Conservation (phyloP, 2,329 filamentous ascomycete genomes). For the Lachnellula cervina region DNA sequence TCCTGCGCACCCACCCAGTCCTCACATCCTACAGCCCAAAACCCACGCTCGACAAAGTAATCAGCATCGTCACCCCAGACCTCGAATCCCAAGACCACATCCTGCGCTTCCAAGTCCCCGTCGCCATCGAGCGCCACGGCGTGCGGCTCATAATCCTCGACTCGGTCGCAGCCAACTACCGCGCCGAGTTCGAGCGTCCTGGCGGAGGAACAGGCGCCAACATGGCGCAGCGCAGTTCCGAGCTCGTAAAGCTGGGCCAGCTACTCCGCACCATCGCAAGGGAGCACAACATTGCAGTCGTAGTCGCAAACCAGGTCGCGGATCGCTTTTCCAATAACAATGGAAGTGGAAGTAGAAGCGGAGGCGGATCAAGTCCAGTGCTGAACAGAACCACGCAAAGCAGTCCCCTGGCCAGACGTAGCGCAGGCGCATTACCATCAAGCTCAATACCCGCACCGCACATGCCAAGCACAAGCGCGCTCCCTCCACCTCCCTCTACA, state of each 20-base stretch:
- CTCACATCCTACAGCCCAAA: slow-evolving; percentile 41
- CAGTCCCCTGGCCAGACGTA: slow-evolving; percentile 23
- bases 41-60: slow-evolving; percentile 70
- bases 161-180: slow-evolving; percentile 91
- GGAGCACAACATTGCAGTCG: slow-evolving; percentile 71
- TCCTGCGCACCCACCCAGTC: slow-evolving; percentile 62
- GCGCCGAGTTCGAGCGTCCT: slow-evolving; percentile 74
- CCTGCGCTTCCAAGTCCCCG: slow-evolving; percentile 83
- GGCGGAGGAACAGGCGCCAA: slow-evolving; percentile 42
- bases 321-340: slow-evolving; percentile 61
- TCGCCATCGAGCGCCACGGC: slow-evolving; percentile 69
- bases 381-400: slow-evolving; percentile 17
- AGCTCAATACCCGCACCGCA: slow-evolving; percentile 21
- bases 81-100: slow-evolving; percentile 96
- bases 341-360: slow-evolving; percentile 1
- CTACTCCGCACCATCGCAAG: slow-evolving; percentile 72
- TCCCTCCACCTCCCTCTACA: not conserved
- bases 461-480: slow-evolving; percentile 19
- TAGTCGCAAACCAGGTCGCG: slow-evolving; percentile 92
- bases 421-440: slow-evolving; percentile 17
- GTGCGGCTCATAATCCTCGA: slow-evolving; percentile 83
- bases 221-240: slow-evolving; percentile 70
- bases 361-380: slow-evolving; percentile 12
- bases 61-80: slow-evolving; percentile 79
- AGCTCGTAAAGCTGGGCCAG: slow-evolving; percentile 72